A percentile compares a stretch with the other conserved stretches of the same genome.
Conservation (phyloP, 495 filamentous ascomycete species). For the Viridothelium virens region DNA sequence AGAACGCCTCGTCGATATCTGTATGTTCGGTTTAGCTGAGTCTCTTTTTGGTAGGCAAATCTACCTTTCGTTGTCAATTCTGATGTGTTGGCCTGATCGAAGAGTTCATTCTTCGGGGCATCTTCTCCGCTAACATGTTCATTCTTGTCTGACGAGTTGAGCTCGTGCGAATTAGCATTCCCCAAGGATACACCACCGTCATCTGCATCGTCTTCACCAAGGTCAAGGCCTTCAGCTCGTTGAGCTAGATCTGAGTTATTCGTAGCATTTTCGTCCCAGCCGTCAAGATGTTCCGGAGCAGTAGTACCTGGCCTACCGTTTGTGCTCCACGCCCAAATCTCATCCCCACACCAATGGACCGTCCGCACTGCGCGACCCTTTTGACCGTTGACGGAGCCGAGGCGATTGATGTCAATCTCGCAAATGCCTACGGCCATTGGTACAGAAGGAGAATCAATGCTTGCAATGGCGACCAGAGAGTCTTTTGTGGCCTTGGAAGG, state of each 20-base stretch:
- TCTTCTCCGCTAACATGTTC: slow-evolving; percentile 9
- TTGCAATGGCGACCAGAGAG: slow-evolving; percentile 59
- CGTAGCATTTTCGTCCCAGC: slow-evolving; percentile 29
- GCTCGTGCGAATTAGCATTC: not conserved
- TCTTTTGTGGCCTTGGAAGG: slow-evolving; percentile 53
- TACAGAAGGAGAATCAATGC: slow-evolving; percentile 51
- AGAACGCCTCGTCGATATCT: slow-evolving; percentile 65
- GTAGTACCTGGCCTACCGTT: slow-evolving; percentile 44
- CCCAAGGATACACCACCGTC: slow-evolving; percentile 41
- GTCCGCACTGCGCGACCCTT: slow-evolving; percentile 63
- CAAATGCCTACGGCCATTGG: slow-evolving; percentile 59
- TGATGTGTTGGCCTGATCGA: slow-evolving; percentile 8
- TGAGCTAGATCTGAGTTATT: slow-evolving; percentile 25
- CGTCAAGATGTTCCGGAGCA: slow-evolving; percentile 31
- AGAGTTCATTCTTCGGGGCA: not conserved
- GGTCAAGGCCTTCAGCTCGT: slow-evolving; percentile 21
- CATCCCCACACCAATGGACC: slow-evolving; percentile 67
- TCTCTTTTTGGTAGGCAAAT: not conserved
- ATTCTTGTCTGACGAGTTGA: slow-evolving; percentile 18
- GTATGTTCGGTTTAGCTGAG: slow-evolving; percentile 1
- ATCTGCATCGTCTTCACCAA: slow-evolving; percentile 37
- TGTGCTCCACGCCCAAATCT: slow-evolving; percentile 59
- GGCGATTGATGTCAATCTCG: slow-evolving; percentile 54
- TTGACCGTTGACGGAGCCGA: slow-evolving; percentile 52
- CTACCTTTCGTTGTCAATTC: slow-evolving; percentile 52